These are phyloP conservation scores for Ceratocystis lukuohia DNA, from an alignment of 2,329 filamentous ascomycete species.

Conservation along the genomic window DNA sequence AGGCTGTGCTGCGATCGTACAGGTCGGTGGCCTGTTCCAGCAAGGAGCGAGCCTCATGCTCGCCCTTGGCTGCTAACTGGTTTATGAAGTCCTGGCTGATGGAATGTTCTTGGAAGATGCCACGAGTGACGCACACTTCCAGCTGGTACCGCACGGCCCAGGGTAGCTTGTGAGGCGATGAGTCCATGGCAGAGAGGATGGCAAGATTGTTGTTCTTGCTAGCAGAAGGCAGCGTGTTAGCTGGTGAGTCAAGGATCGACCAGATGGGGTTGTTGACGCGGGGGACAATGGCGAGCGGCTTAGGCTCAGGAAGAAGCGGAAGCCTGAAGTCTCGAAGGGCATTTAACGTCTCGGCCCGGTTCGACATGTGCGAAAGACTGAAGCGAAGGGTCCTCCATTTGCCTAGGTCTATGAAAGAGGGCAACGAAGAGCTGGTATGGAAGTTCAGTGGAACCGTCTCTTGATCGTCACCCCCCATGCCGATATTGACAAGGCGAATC, in stretches of 20 bases:
- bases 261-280: constrained; percentile 7
- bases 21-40: constrained; percentile 59
- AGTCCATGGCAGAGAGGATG: constrained; percentile 9
- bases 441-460: constrained; percentile 28
- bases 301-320: constrained; percentile 8
- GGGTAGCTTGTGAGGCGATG: constrained; percentile 30
- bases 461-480: not conserved
- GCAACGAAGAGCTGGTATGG: constrained; percentile 26
- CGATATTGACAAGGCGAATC: constrained; percentile 37
- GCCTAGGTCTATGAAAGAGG: constrained; percentile 37
- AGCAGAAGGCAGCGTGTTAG: not conserved
- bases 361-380: constrained; percentile 26
- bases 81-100: constrained; percentile 55
- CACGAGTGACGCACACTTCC: constrained; percentile 80
- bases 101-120: constrained; percentile 61
- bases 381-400: constrained; percentile 44
- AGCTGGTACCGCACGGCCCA: constrained; percentile 79
- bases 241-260: constrained; percentile 2
- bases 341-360: constrained; percentile 30
- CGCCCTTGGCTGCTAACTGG: constrained; percentile 36
- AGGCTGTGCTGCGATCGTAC: not conserved
- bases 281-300: constrained; percentile 1
- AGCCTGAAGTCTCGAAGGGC: constrained; percentile 58
- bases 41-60: constrained; percentile 45
- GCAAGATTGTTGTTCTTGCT: constrained; percentile 7